Base-by-base conservation (phyloP, 306 rosid genomes). In the Prunus davidiana region DNA sequence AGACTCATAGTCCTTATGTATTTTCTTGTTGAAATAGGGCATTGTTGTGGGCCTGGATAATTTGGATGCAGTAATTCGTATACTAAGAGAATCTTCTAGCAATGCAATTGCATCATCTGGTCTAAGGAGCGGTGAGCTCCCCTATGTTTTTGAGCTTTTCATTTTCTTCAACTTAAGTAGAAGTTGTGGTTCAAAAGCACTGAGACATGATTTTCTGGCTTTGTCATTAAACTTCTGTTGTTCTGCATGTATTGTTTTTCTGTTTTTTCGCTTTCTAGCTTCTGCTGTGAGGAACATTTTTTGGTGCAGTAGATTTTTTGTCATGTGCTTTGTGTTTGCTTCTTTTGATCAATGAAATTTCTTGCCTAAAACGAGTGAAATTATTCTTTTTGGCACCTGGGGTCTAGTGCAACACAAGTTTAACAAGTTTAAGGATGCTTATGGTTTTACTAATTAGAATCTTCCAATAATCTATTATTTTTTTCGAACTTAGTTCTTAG, bases 31-130 rank as follows among this genome's bases (percentile, higher is more conserved):
- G 69, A 38, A 65, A 80, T 63, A 95, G 99, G 99, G 99, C 75
- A 95, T 95, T 73, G 86, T 87, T 73, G 82, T 83, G 30, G 99
- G 96, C 82, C 96, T 95, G 75, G 93, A 86, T 84, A 95, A 92
- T 91, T 71, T 95, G 85, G 93, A 95, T 72, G 87, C 71, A 64
- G 99, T 92, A 74, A 92, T 95, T 81, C 82, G 34, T 72, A 81
- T 87, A 71, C 73, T 91, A 71, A 89, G 91, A 57, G 90, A 82
- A 81, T 87, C 98, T 69, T 86, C 97, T 3, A 95, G 97, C 85
- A 89, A 91, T 82, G 84, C 91, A 13, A 55, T 46, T 12, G 97
- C 97, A 68, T 80, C 87, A 41, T 84, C 89, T 79, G 84, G 87
- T 83, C 87, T 95, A 71, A 84, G 86, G 69, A 76, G 80, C 78